phyloP scores from a whole-genome alignment of 139 green algal genomes.

The Nannochloris sp. region DNA sequence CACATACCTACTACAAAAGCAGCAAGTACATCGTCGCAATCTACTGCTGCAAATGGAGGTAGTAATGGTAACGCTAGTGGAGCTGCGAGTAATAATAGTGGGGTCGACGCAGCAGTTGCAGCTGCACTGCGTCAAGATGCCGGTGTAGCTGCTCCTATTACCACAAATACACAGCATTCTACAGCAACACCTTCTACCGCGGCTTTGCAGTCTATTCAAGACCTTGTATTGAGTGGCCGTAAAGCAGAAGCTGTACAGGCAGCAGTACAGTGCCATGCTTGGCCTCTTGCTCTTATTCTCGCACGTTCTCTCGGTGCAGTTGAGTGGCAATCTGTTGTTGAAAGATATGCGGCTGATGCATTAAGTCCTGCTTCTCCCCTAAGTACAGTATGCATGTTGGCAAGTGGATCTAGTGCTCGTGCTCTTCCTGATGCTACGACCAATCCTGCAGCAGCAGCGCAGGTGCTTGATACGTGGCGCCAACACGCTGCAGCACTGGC shows the following conservation, averaged over 20 bases:
- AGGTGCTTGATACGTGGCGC: conserved; percentile 51
- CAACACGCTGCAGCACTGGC: conserved; percentile 68
- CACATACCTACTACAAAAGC: background rate
- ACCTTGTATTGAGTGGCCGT: conserved; percentile 44
- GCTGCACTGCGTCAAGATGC: conserved; percentile 5
- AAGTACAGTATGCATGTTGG: conserved; percentile 51
- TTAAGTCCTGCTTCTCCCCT: conserved; percentile 46
- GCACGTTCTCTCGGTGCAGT: conserved; percentile 23
- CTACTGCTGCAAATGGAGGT: background rate
- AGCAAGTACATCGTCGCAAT: background rate
- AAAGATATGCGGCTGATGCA: conserved; percentile 27
- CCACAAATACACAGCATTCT: no score
- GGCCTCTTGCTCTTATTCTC: conserved; percentile 63
- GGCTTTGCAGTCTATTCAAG: conserved; percentile 38
- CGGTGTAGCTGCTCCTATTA: background rate
- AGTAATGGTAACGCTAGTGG: conserved; percentile 24
- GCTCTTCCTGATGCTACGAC: background rate
- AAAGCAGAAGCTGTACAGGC: conserved; percentile 39
- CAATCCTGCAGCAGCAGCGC: background rate
- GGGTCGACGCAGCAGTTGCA: background rate
- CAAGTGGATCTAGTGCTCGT: background rate
- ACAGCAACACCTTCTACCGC: background rate
- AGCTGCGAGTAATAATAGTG: background rate
- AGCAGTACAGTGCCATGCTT: conserved; percentile 33
- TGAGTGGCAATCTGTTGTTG: conserved; percentile 22